phyloP scores from a whole-genome alignment of 495 filamentous ascomycete genomes.

The Aspergillus leporis region DNA sequence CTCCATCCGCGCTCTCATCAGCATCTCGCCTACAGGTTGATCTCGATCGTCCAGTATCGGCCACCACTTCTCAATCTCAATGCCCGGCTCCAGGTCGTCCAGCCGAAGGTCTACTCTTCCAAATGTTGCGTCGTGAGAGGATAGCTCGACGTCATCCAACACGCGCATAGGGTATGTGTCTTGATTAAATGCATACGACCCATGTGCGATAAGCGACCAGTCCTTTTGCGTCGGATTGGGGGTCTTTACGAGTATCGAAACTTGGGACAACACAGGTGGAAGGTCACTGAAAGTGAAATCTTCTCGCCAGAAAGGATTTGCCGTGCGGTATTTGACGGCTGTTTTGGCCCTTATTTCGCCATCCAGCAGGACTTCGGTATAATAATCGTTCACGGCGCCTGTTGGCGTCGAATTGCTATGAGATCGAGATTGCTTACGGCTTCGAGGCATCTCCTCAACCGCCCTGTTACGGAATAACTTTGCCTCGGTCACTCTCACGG shows the following conservation, averaged over 20 bases:
- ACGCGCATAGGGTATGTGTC: slow-evolving; percentile 44
- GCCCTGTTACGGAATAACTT: slow-evolving; percentile 45
- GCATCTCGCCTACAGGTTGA: slow-evolving; percentile 79
- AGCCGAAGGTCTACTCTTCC: slow-evolving; percentile 82
- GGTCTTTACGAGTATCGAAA: slow-evolving; percentile 79
- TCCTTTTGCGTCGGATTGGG: slow-evolving; percentile 54
- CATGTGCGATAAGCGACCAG: slow-evolving; percentile 53
- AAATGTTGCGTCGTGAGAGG: slow-evolving; percentile 57
- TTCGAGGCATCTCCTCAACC: slow-evolving; percentile 35
- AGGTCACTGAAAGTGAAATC: slow-evolving; percentile 86
- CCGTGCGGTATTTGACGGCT: slow-evolving; percentile 75
- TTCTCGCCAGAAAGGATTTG: slow-evolving; percentile 92
- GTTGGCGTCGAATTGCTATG: slow-evolving; percentile 32
- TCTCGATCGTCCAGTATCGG: slow-evolving; percentile 72
- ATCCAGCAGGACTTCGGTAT: slow-evolving; percentile 90
- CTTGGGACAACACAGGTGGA: slow-evolving; percentile 73
- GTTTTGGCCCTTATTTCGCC: slow-evolving; percentile 86
- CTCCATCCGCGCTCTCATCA: slow-evolving; percentile 79
- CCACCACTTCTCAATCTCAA: slow-evolving; percentile 89
- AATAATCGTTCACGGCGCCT: slow-evolving; percentile 56
- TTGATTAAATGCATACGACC: slow-evolving; percentile 43
- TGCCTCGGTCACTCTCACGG: slow-evolving; percentile 61
- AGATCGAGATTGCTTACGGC: slow-evolving; percentile 43
- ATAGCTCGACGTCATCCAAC: slow-evolving; percentile 53
- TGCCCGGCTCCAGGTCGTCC: slow-evolving; percentile 76